Evolutionary conservation across 257 asterid genomes (phyloP).

Genomic region (Galeopsis tetrahit): DNA sequence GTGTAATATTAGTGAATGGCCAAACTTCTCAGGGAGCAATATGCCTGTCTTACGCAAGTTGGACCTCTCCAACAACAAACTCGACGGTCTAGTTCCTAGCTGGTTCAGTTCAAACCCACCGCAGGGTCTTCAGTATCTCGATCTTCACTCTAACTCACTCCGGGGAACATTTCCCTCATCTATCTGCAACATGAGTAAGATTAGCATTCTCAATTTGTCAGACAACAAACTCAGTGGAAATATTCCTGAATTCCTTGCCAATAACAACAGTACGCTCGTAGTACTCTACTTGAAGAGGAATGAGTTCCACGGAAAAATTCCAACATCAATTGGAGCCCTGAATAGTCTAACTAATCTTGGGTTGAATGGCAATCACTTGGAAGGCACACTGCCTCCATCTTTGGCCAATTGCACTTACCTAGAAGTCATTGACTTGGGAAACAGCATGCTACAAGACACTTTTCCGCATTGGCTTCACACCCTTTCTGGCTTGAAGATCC

Average conservation of each 20-base stretch:
- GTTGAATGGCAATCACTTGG: conserved; percentile 7
- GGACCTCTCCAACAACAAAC: conserved; percentile 13
- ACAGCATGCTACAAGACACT: neutral
- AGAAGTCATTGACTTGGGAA: conserved; percentile 8
- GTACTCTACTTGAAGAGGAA: conserved; percentile 14
- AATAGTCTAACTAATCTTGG: neutral
- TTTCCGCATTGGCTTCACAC: conserved; percentile 16
- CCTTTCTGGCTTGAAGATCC: neutral
- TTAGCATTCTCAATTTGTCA: neutral
- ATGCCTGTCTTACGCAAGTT: neutral
- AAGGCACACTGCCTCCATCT: conserved; percentile 5
- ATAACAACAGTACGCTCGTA: too few species aligned
- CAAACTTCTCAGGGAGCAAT: neutral
- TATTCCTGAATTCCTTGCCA: neutral
- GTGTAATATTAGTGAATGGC: neutral
- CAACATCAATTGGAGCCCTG: neutral
- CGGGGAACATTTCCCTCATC: neutral
- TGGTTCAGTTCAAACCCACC: neutral
- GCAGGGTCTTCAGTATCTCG: neutral
- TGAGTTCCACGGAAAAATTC: conserved; percentile 10
- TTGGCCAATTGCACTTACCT: conserved; percentile 3
- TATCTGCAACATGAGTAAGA: neutral
- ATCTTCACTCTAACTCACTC: neutral
- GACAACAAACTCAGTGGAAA: neutral
- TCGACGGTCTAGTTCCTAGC: conserved; percentile 9